Base-by-base conservation (phyloP, 331 rosid genomes). In the Malus hybrid region DNA sequence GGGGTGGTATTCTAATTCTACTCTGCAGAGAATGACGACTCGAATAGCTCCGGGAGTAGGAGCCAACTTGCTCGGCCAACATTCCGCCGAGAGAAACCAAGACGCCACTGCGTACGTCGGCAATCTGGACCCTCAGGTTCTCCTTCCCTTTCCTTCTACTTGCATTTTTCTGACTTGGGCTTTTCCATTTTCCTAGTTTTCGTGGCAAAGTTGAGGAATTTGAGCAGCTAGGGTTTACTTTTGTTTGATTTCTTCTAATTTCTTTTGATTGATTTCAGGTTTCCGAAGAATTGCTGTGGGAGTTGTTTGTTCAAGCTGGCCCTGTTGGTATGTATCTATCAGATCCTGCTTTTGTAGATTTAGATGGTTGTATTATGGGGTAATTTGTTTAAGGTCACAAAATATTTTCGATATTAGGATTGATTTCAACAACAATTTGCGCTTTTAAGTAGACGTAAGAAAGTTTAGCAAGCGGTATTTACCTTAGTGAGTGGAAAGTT, bases 21-120 rank as follows among this genome's bases (percentile, higher is more conserved):
- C 62, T 3, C 6, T n/a, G 29, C 67, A 29, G 50, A 29, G 63
- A n/a, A 95, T 95, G 99, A 95, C 99, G 69, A 95, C 99, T 55
- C 91, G 96, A 74, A 92, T 95, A 16, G 99, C 99, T 3, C 99
- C 97, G 0, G 99, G 99, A 27, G 99, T 95, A 0, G 99, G 99
- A 74, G 99, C 99, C n/a, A 92, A 92, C 88, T 74, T 92, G 75
- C 87, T 92, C 10, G 97, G 97, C 20, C 97, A 92, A 73, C 97
- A 92, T 75, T 80, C 97, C 1, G 95, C 97, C 6, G 96, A 89
- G 91, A 76, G 97, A 74, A 95, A 95, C 69, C 99, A 95, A 82
- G 99, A 95, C 72, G 99, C 99, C 67, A 95, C 99, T 10, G 99
- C 99, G 28, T 95, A 95, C 74, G 97, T 95, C 72, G 99, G 99